Conservation (phyloP, 2,329 filamentous ascomycete species). For the Xylaria sp. region DNA sequence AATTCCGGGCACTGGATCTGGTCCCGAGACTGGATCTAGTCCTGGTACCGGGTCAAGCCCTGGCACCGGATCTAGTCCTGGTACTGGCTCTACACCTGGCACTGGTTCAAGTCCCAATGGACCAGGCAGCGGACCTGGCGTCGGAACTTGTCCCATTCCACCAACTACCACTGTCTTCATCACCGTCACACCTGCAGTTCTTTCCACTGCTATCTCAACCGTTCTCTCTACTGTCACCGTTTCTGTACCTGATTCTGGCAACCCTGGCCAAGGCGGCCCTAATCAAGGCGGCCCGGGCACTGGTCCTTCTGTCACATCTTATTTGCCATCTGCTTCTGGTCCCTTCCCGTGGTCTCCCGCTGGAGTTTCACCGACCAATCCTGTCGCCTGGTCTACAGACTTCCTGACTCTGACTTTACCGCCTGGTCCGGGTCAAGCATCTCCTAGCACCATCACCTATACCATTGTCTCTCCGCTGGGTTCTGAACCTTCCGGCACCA, state of each 20-base stretch:
- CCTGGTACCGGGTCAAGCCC: neutral
- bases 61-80: neutral
- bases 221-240: constrained; percentile 42
- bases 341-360: constrained; percentile 33
- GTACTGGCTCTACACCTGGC: neutral
- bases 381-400: constrained; percentile 38
- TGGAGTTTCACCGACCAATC: constrained; percentile 24
- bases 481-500: constrained; percentile 12
- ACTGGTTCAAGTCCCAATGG: neutral
- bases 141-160: constrained; percentile 47
- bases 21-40: neutral
- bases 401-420: constrained; percentile 38
- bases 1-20: constrained; percentile 1
- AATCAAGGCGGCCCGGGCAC: constrained; percentile 28
- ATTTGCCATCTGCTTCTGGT: constrained; percentile 29
- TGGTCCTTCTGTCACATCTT: constrained; percentile 26
- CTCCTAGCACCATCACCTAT: constrained; percentile 33
- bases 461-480: constrained; percentile 35
- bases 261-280: constrained; percentile 26
- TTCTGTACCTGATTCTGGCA: constrained; percentile 29
- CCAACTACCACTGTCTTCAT: constrained; percentile 54
- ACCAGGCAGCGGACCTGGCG: constrained; percentile 1
- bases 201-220: constrained; percentile 40
- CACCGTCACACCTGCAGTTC: constrained; percentile 48
- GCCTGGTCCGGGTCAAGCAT: constrained; percentile 30